Base-by-base conservation (phyloP, 2,329 filamentous ascomycete species). In the Lomentospora prolificans region DNA sequence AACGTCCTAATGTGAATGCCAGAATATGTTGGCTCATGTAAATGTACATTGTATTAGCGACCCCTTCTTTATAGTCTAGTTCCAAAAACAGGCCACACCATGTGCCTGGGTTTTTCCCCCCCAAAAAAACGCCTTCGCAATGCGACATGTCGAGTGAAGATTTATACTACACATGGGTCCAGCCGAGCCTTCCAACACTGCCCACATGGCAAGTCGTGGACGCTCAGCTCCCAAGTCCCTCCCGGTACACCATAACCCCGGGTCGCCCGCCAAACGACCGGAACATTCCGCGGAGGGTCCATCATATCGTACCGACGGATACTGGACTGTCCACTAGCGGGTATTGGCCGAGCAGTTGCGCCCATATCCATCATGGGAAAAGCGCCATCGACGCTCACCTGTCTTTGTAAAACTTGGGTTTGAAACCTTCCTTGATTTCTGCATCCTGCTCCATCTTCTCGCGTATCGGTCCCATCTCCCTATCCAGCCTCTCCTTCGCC, bases 371-470 rank as follows among this genome's bases (percentile, higher is more conserved):
- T n/a, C n/a, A n/a, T n/a, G n/a, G n/a, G n/a, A n/a, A n/a, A n/a
- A n/a, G n/a, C n/a, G n/a, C n/a, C n/a, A n/a, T n/a, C n/a, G n/a
- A n/a, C n/a, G n/a, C n/a, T n/a, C n/a, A n/a, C n/a, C n/a, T n/a
- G 69, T 95, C 89, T 75, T 95, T 95, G 73, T 94, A 96, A 58
- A 96, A 76, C 77, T 96, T 96, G 58, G 92, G 94, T 69, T 91
- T 95, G 84, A 90, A 96, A 0, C 92, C 94, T 60, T 90, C 86
- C 67, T 86, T 83, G 55, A 87, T 65, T 70, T 96, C 90, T 56
- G 86, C 85, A 66, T 95, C 90, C 64, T 83, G 77, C 62, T 85
- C 83, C 12, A 80, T 79, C 67, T 85, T 84, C 67, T 89, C 85
- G 64, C 84, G 77, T 58, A 85, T 80, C 58, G 87, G 84, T 61